Evolutionary conservation across 2,329 filamentous ascomycete genomes (phyloP), one percentile per base, ranked within the genome.

Genomic region (Biscogniauxia sp.): DNA sequence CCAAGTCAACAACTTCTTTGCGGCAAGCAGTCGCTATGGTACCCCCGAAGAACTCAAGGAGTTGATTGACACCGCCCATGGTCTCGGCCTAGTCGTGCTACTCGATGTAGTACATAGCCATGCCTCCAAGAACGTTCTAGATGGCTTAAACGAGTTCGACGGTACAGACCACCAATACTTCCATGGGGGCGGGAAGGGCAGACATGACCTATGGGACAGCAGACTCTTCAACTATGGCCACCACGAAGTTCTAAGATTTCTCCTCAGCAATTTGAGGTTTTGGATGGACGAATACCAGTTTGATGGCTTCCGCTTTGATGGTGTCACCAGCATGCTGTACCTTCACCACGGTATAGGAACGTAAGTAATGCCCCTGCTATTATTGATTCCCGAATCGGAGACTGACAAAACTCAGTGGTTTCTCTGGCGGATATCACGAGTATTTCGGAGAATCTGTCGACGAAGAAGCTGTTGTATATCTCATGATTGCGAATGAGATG

Each of bases 211-310:
- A 56, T 99, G 95, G 95, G 95, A 98, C 74, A 97, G 92, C 76
- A 87, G 95, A 62, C 80, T 99, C 59, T 99, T 99, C 83, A 99
- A 99, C 80, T 99, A 98, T 73, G 94, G 93, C 28, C 87, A 87
- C 70, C 93, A 98, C 71, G 95, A 99, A 74, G 95, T 99, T 20
- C 76, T 98, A 74, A 87, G 95, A n/a, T 99, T 99, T 78, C 80
- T 99, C 53, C 82, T 99, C 25, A 97, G 93, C 75, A 99, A 99
- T 74, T 79, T 99, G 60, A 86, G 94, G 23, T 99, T 97, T 80
- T 99, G 95, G 93, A 98, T 99, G 93, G 94, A 98, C 59, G 93
- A 97, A 77, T 99, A 97, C 72, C 81, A 87, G 50, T 98, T 99
- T 73, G 95, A 99, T 73, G 95, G 95, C 23, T 99, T 98, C 84